These are phyloP conservation scores for Saccharomycopsis schoenii DNA, from an alignment of 805 yeast species.

Conservation along the genomic window DNA sequence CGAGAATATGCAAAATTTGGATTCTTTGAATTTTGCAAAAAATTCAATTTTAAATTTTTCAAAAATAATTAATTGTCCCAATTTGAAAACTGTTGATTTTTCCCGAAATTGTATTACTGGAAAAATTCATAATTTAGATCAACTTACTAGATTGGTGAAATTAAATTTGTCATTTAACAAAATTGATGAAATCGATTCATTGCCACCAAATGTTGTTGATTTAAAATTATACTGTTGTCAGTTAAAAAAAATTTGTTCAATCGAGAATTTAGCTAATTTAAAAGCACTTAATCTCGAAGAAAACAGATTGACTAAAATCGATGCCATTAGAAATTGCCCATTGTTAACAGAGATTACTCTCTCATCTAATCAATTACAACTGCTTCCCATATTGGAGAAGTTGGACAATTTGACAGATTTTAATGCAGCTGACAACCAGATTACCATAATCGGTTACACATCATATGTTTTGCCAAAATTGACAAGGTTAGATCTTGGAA, in stretches of 20 bases:
- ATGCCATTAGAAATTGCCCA: not conserved
- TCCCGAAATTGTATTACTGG: no score
- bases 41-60: not conserved
- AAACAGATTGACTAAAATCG: not conserved
- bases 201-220: no score
- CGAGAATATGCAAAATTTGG: not conserved
- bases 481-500: not conserved
- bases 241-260: no score
- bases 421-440: not conserved
- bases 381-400: not conserved
- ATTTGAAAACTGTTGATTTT: not conserved
- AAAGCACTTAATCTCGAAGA: not conserved
- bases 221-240: no score
- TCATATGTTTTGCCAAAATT: not conserved
- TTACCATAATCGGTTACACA: not conserved
- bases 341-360: not conserved
- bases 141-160: no score
- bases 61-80: not conserved
- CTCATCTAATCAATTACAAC: not conserved
- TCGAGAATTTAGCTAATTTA: no score
- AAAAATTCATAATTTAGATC: no score
- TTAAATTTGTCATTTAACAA: no score
- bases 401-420: not conserved
- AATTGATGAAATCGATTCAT: no score
- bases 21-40: not conserved